Conservation (phyloP, 2,329 filamentous ascomycete genomes). For the Exophiala sideris region DNA sequence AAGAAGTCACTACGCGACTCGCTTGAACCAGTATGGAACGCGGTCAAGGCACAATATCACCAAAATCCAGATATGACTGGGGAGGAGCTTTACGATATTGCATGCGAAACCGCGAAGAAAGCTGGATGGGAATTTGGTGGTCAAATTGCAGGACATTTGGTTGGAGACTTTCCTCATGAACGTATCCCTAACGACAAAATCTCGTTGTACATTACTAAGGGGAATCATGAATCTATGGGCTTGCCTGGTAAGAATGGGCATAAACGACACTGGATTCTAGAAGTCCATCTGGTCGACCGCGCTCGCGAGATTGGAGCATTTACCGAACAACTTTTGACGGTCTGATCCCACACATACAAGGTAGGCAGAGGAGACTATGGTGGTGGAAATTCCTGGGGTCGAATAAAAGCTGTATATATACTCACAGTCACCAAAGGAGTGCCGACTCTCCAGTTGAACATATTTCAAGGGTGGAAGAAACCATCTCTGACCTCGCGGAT, state of each 20-base stretch:
- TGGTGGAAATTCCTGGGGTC: too few species aligned
- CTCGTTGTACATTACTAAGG: slow-evolving; percentile 45
- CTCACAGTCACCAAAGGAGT: too few species aligned
- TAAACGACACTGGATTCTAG: slow-evolving; percentile 50
- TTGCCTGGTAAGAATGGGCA: slow-evolving; percentile 40
- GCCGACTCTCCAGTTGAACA: too few species aligned
- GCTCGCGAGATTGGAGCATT: slow-evolving; percentile 43
- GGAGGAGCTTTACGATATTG: slow-evolving; percentile 46
- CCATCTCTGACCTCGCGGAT: too few species aligned
- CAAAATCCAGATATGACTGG: slow-evolving; percentile 47
- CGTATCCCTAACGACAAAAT: slow-evolving; percentile 49
- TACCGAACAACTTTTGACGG: slow-evolving; percentile 47
- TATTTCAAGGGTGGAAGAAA: too few species aligned
- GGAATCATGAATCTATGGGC: slow-evolving; percentile 44
- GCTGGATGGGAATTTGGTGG: slow-evolving; percentile 47
- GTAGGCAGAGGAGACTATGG: too few species aligned
- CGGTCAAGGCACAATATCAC: slow-evolving; percentile 42
- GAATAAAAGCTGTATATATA: too few species aligned
- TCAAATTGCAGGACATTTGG: slow-evolving; percentile 48
- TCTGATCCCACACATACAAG: slow-evolving; percentile 27
- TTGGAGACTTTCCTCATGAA: slow-evolving; percentile 52
- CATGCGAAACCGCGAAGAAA: slow-evolving; percentile 37
- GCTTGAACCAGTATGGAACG: slow-evolving; percentile 47
- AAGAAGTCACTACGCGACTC: slow-evolving; percentile 47
- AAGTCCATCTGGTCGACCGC: slow-evolving; percentile 47